Evolutionary conservation across 176 grass and related monocot species (phyloP).

Genomic region (Aegilops tauschii): DNA sequence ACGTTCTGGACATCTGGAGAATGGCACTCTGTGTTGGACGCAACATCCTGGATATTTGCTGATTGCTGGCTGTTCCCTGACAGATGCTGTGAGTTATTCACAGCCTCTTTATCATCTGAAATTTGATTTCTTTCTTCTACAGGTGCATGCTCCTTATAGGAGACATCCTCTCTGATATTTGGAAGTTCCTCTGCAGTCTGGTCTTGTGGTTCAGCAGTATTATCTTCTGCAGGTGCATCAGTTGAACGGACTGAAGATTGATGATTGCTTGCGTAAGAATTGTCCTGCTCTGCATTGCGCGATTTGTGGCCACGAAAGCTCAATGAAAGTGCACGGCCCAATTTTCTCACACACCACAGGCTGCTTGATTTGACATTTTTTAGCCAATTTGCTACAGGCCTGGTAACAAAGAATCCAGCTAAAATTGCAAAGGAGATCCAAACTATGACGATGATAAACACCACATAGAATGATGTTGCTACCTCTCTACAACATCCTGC

Average conservation of each 20-base stretch:
- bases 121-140: not conserved
- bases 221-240: not conserved
- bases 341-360: fast-evolving
- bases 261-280: not conserved
- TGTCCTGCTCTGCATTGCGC: not conserved
- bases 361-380: not conserved
- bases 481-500: constrained; percentile 29
- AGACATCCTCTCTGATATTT: not conserved
- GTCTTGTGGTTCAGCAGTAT: not conserved
- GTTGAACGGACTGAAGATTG: not conserved
- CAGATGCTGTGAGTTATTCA: not conserved
- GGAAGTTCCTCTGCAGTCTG: not conserved
- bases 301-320: not conserved
- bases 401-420: not conserved
- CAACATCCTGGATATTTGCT: not conserved
- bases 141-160: not conserved
- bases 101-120: not conserved
- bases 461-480: constrained; percentile 1
- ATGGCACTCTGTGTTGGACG: not conserved
- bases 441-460: constrained; percentile 13
- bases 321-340: not conserved
- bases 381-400: constrained; percentile 9
- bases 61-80: not conserved
- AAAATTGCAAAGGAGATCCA: constrained; percentile 13
- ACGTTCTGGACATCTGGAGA: not conserved